phyloP scores from a whole-genome alignment of 768 basidiomycete species.

The Lyophyllum semitale region DNA sequence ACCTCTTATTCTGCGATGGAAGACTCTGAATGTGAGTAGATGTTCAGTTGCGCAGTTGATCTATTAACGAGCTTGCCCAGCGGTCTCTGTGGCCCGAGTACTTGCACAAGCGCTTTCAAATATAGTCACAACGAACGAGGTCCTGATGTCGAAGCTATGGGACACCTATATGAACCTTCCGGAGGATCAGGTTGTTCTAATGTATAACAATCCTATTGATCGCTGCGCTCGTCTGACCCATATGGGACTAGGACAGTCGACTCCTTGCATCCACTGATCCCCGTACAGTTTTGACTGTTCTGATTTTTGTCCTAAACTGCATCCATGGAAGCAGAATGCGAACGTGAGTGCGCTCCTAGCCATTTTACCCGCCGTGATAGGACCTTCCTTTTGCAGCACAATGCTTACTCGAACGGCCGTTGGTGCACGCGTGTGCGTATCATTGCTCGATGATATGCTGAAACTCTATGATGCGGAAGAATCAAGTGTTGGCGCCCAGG shows the following conservation, averaged over 20 bases:
- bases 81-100: constrained; percentile 61
- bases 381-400: constrained; percentile 37
- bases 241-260: constrained; percentile 41
- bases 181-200: constrained; percentile 73
- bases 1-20: constrained; percentile 77
- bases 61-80: constrained; percentile 36
- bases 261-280: constrained; percentile 66
- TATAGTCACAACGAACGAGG: constrained; percentile 73
- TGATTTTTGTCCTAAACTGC: constrained; percentile 76
- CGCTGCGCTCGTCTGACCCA: constrained; percentile 15
- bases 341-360: constrained; percentile 44
- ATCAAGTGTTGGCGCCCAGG: constrained; percentile 59
- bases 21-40: constrained; percentile 54
- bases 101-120: constrained; percentile 83
- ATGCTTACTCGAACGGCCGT: constrained; percentile 52
- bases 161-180: constrained; percentile 62
- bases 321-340: constrained; percentile 56
- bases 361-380: constrained; percentile 5
- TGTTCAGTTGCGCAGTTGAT: constrained; percentile 1
- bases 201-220: constrained; percentile 47
- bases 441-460: constrained; percentile 74
- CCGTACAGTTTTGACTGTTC: constrained; percentile 57
- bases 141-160: constrained; percentile 61
- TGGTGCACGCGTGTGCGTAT: constrained; percentile 67
- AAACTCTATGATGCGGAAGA: constrained; percentile 68